phyloP scores from a whole-genome alignment of 371 early-diverging fungal genomes.

The Saksenaea vasiformis region DNA sequence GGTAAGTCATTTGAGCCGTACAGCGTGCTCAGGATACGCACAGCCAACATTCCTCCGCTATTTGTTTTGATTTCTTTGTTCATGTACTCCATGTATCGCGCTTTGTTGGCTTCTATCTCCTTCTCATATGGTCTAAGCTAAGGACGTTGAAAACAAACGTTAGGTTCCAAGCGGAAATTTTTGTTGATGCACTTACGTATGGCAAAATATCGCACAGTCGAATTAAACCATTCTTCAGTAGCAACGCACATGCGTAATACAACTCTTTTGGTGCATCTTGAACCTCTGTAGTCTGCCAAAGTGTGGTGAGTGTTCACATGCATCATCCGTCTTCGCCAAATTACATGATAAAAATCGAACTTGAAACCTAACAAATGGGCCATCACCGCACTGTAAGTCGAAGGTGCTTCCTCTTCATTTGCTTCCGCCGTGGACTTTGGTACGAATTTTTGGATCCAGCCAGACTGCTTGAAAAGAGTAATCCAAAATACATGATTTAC shows the following conservation, averaged over 20 bases:
- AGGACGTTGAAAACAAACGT: neutral
- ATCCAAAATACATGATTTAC: slow-evolving; percentile 82
- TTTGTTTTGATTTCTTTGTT: slow-evolving; percentile 46
- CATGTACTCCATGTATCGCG: slow-evolving; percentile 53
- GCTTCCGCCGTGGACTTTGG: neutral
- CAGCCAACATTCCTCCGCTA: slow-evolving; percentile 39
- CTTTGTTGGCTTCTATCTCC: slow-evolving; percentile 51
- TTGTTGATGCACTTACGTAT: slow-evolving; percentile 38
- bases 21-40: slow-evolving; percentile 6
- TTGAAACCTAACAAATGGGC: slow-evolving; percentile 91
- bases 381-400: slow-evolving; percentile 31
- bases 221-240: slow-evolving; percentile 73
- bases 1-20: neutral
- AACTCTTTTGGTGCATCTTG: slow-evolving; percentile 33
- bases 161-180: slow-evolving; percentile 1
- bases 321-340: neutral
- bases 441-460: slow-evolving; percentile 57
- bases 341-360: slow-evolving; percentile 66
- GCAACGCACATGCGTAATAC: slow-evolving; percentile 40
- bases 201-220: slow-evolving; percentile 73
- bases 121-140: slow-evolving; percentile 62
- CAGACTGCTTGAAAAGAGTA: slow-evolving; percentile 67
- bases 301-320: neutral
- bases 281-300: slow-evolving; percentile 10
- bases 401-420: slow-evolving; percentile 14